A percentile compares a stretch with the other conserved stretches of the same genome.
Evolutionary conservation across 768 basidiomycete species (phyloP).

Genomic region (Paxillus ammoniavirescens): DNA sequence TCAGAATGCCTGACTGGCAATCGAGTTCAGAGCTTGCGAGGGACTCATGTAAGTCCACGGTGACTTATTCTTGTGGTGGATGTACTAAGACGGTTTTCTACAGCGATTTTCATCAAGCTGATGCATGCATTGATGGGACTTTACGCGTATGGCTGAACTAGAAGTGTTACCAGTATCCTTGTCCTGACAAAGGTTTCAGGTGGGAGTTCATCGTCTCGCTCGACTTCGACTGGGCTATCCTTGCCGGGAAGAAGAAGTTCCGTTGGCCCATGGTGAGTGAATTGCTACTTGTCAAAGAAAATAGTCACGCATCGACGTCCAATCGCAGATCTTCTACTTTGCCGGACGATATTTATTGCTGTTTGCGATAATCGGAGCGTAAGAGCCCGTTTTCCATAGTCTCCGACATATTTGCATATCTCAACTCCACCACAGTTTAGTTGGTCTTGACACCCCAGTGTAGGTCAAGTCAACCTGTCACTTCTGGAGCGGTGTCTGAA

Average conservation of each 20-base stretch:
- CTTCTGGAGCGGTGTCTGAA: not conserved
- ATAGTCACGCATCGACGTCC: slow-evolving; percentile 4
- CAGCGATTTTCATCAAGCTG: slow-evolving; percentile 39
- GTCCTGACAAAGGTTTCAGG: slow-evolving; percentile 17
- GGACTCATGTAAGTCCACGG: slow-evolving; percentile 36
- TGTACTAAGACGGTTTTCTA: not conserved
- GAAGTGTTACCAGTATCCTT: not conserved
- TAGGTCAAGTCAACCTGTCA: slow-evolving; percentile 16
- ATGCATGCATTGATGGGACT: slow-evolving; percentile 44
- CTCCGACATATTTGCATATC: not conserved
- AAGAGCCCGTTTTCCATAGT: slow-evolving; percentile 6
- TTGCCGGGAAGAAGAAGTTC: slow-evolving; percentile 41
- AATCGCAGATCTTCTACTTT: slow-evolving; percentile 42
- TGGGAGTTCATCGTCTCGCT: slow-evolving; percentile 46
- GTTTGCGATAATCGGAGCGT: slow-evolving; percentile 50
- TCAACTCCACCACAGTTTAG: slow-evolving; percentile 13
- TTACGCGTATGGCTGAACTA: slow-evolving; percentile 38
- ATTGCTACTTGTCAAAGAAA: not conserved
- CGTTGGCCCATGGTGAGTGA: slow-evolving; percentile 47
- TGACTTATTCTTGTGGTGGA: not conserved
- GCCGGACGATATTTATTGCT: slow-evolving; percentile 43
- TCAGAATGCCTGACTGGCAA: slow-evolving; percentile 40
- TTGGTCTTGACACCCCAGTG: slow-evolving; percentile 39
- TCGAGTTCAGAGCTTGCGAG: slow-evolving; percentile 36
- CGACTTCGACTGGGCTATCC: slow-evolving; percentile 41